These are phyloP conservation scores for Taphrina populina DNA, from an alignment of 1,139 yeast genomes.

Conservation along the genomic window DNA sequence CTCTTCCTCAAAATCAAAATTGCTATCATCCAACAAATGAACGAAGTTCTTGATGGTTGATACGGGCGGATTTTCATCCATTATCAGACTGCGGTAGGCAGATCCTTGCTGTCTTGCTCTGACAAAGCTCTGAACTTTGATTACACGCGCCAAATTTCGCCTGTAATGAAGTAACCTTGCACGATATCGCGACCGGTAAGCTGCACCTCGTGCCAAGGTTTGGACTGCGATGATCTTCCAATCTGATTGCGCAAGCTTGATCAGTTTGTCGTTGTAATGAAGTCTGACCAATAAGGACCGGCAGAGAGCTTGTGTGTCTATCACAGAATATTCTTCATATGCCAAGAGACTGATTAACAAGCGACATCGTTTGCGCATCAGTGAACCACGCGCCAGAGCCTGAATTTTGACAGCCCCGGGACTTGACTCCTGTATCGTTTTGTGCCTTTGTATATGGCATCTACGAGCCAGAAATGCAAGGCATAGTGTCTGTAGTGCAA, in stretches of 20 bases:
- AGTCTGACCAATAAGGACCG: slow-evolving; percentile 43
- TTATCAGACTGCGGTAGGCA: slow-evolving; percentile 71
- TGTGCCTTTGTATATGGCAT: slow-evolving; percentile 2
- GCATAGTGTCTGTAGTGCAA: slow-evolving; percentile 43
- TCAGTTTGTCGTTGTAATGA: not conserved
- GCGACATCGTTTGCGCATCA: slow-evolving; percentile 33
- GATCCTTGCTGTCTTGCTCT: slow-evolving; percentile 66
- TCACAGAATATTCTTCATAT: slow-evolving; percentile 28
- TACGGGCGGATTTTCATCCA: slow-evolving; percentile 72
- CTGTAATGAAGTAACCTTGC: slow-evolving; percentile 54
- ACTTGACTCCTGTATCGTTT: not conserved
- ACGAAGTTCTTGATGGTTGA: slow-evolving; percentile 76
- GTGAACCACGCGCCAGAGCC: slow-evolving; percentile 35
- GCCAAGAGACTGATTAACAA: slow-evolving; percentile 30
- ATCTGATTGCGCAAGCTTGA: not conserved
- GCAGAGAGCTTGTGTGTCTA: slow-evolving; percentile 26
- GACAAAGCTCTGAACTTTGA: slow-evolving; percentile 71
- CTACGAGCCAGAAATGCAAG: slow-evolving; percentile 42
- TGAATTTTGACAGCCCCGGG: slow-evolving; percentile 7
- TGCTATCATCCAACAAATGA: slow-evolving; percentile 70
- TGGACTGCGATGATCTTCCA: slow-evolving; percentile 48
- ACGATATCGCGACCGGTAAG: slow-evolving; percentile 27
- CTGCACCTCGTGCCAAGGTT: slow-evolving; percentile 35
- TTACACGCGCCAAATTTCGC: slow-evolving; percentile 56
- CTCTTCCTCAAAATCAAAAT: slow-evolving; percentile 72